Base-by-base conservation (phyloP, 192 early-diverging fungal genomes). In the Backusella luteola region DNA sequence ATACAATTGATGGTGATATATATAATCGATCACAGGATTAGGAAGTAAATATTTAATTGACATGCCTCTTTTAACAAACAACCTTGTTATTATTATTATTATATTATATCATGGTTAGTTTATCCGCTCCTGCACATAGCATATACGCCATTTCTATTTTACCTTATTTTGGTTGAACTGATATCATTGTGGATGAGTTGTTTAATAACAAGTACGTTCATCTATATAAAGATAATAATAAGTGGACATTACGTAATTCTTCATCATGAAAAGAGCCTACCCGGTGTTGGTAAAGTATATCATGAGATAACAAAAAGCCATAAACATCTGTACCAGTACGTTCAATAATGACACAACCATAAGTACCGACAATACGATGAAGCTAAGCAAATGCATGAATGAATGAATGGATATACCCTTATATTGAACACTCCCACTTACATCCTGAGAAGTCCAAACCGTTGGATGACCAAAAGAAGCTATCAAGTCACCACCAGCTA, bases 181-280 rank as follows among this genome's bases (percentile, higher is more conserved):
- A 98, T 98, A 80, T 99, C 98, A 76, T 98, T 99, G 84, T 96
- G 92, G 66, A 99, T 97, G 75, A 96, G 88, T 81, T 98, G 97
- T 80, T 98, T 97, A 56, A 98, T 94, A 39, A 97, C 92, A 69
- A 91, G 90, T 14, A 99, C 94, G 77, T 97, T 95, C 78, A 92
- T 91, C 92, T 94, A 77, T 21, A 46, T 17, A 34, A 34, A 35
- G 56, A 53, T 41, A 21, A 49, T 78, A 35, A 75, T 42, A 26
- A 34, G 9, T 34, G 12, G 2, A 32, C 2, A 14, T 52, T 26
- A 21, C 11, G 26, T 12, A 34, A 70, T 19, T 56, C 2, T 14
- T 29, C 26, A 39, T 74, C 9, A 44, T 34, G 17, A 35, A 8
- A 36, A 71, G 34, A 66, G 77, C 83, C 71, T 83, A 92, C 93